These are phyloP conservation scores for Didymella pinodella DNA, from an alignment of 2,329 filamentous ascomycete species.

Conservation along the genomic window DNA sequence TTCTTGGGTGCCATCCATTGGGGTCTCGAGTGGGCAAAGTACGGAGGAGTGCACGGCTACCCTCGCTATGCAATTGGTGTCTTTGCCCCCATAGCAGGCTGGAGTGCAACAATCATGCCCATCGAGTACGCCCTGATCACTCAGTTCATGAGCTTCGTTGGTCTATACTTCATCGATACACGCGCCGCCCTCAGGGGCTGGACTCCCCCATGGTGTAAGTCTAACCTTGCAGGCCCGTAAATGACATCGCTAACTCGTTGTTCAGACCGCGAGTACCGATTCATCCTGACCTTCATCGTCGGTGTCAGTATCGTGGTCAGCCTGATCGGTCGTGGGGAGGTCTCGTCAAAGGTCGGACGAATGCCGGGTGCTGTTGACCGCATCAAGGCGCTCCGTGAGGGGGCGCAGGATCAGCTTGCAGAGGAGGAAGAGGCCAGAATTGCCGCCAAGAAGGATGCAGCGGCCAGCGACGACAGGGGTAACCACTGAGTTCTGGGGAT, in stretches of 20 bases:
- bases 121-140: constrained; percentile 83
- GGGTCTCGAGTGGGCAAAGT: constrained; percentile 84
- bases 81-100: constrained; percentile 79
- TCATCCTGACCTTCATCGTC: constrained; percentile 89
- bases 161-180: constrained; percentile 84
- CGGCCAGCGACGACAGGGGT: constrained; percentile 30
- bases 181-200: constrained; percentile 76
- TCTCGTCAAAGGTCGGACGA: constrained; percentile 65
- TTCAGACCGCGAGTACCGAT: constrained; percentile 77
- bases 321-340: constrained; percentile 82
- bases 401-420: constrained; percentile 39
- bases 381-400: constrained; percentile 58
- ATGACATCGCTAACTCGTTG: constrained; percentile 35
- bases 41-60: constrained; percentile 71
- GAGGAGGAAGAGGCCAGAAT: constrained; percentile 42
- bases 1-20: constrained; percentile 95
- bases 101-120: constrained; percentile 87
- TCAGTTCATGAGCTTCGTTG: constrained; percentile 85
- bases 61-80: constrained; percentile 86
- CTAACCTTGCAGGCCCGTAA: not conserved
- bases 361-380: constrained; percentile 54
- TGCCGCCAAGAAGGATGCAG: constrained; percentile 37
- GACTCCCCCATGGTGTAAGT: constrained; percentile 80
- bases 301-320: constrained; percentile 82
- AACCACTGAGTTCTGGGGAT: constrained; percentile 16